Percentiles rank a stretch among this genome's conserved stretches.
phyloP scores from a whole-genome alignment of 768 basidiomycete genomes.

The Amanita exitialis region DNA sequence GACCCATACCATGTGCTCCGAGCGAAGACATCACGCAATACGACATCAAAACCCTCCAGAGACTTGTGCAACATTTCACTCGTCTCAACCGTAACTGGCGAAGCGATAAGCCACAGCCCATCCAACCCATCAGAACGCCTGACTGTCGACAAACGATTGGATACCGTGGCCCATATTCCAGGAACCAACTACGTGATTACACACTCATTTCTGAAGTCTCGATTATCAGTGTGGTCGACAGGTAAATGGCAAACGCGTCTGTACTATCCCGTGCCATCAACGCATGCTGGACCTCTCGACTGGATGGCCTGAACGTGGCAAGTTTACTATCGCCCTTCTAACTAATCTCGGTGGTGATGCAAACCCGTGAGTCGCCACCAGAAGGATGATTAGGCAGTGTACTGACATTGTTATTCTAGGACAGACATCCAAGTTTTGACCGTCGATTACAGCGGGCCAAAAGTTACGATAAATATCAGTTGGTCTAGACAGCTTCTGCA shows the following conservation, averaged over 20 bases:
- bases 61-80: slow-evolving; percentile 16
- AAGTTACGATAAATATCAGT: not conserved
- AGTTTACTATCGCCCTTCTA: slow-evolving; percentile 18
- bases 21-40: slow-evolving; percentile 16
- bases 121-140: slow-evolving; percentile 13
- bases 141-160: slow-evolving; percentile 9
- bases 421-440: slow-evolving; percentile 1
- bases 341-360: not conserved
- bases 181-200: slow-evolving; percentile 17
- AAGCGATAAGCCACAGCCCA: slow-evolving; percentile 10
- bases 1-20: slow-evolving; percentile 20
- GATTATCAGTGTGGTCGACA: slow-evolving; percentile 13
- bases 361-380: slow-evolving; percentile 6
- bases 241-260: slow-evolving; percentile 8
- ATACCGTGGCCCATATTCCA: slow-evolving; percentile 19
- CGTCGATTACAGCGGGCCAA: slow-evolving; percentile 2
- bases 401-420: not conserved
- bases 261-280: slow-evolving; percentile 9
- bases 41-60: slow-evolving; percentile 13
- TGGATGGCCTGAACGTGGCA: slow-evolving; percentile 15
- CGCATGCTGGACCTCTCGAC: slow-evolving; percentile 18
- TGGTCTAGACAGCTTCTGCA: not conserved
- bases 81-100: slow-evolving; percentile 22
- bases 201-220: slow-evolving; percentile 12
- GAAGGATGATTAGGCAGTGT: not conserved